Percentiles rank a stretch among this genome's conserved stretches.
Evolutionary conservation across 176 grass and related monocot species (phyloP).

Genomic region (Stipa capillata): DNA sequence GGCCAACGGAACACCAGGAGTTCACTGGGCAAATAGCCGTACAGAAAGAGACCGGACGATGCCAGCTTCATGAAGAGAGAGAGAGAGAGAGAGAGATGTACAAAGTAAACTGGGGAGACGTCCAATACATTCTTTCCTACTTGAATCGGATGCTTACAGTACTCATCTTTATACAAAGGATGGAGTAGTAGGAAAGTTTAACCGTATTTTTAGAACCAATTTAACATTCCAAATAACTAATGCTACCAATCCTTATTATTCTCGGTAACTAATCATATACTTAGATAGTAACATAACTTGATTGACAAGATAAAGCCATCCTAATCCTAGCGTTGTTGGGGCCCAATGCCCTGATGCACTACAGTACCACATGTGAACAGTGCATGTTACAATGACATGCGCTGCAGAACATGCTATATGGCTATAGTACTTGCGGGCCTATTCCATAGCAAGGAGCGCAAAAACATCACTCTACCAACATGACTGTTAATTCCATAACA

Average conservation of each 20-base stretch:
- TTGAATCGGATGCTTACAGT: neutral
- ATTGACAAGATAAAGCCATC: neutral
- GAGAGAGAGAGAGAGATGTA: neutral
- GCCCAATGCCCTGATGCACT: neutral
- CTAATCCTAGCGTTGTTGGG: neutral
- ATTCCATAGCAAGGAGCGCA: neutral
- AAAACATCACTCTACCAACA: neutral
- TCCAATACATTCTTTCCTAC: neutral
- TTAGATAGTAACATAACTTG: neutral
- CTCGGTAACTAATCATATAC: neutral
- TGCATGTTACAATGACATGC: neutral
- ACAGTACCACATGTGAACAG: neutral
- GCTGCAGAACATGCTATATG: neutral
- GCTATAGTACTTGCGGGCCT: neutral
- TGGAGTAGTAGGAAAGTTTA: neutral
- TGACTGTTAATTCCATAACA: slow-evolving; percentile 6
- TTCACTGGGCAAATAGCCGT: neutral
- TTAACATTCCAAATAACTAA: neutral
- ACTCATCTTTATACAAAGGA: neutral
- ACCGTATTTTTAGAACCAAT: neutral
- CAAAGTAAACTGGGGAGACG: neutral
- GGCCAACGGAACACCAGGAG: neutral
- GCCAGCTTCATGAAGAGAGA: neutral
- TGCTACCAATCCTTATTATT: no score
- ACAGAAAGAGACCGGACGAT: neutral